These are phyloP conservation scores for Wallacemonas rigidus DNA, from an alignment of 208 protist genomes.

Conservation along the genomic window DNA sequence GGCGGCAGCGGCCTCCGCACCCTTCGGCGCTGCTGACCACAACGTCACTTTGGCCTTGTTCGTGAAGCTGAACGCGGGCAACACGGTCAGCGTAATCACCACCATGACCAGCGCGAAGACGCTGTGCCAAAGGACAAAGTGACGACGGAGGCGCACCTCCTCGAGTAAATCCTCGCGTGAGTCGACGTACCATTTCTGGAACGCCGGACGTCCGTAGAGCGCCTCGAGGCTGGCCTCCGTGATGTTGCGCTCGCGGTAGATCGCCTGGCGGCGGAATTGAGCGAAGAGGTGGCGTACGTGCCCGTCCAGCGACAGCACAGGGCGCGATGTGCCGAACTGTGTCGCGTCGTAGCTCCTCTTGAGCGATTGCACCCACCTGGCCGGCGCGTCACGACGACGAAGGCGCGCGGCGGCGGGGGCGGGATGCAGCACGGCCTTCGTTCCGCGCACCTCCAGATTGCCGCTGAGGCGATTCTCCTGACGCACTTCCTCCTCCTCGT, in stretches of 20 bases:
- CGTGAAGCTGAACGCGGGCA: conserved; percentile 69
- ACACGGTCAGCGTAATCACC: conserved; percentile 34
- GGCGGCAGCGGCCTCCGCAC: conserved; percentile 18
- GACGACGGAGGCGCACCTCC: conserved; percentile 39
- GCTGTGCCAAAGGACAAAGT: conserved; percentile 35
- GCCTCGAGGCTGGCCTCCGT: conserved; percentile 30
- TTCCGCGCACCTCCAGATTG: conserved; percentile 5
- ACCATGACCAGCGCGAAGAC: conserved; percentile 38
- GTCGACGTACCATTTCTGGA: conserved; percentile 55
- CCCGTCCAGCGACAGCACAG: conserved; percentile 18
- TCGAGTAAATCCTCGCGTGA: conserved; percentile 50
- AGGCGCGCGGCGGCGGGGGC: background rate
- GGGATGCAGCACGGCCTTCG: conserved; percentile 12
- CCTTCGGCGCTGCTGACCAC: conserved; percentile 19
- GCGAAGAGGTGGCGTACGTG: conserved; percentile 25
- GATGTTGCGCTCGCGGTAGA: conserved; percentile 36
- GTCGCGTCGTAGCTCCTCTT: conserved; percentile 9
- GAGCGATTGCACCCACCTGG: conserved; percentile 3
- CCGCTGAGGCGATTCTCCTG: background rate
- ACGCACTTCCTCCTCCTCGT: conserved; percentile 6
- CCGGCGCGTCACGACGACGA: conserved; percentile 10
- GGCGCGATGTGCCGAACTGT: background rate
- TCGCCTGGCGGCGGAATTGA: conserved; percentile 19
- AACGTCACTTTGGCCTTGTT: conserved; percentile 28
- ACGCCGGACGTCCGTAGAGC: conserved; percentile 52